Evolutionary conservation across 495 filamentous ascomycete species (phyloP), one percentile per base, ranked within the genome.

Genomic region (Hypoxylon crocopeplum): DNA sequence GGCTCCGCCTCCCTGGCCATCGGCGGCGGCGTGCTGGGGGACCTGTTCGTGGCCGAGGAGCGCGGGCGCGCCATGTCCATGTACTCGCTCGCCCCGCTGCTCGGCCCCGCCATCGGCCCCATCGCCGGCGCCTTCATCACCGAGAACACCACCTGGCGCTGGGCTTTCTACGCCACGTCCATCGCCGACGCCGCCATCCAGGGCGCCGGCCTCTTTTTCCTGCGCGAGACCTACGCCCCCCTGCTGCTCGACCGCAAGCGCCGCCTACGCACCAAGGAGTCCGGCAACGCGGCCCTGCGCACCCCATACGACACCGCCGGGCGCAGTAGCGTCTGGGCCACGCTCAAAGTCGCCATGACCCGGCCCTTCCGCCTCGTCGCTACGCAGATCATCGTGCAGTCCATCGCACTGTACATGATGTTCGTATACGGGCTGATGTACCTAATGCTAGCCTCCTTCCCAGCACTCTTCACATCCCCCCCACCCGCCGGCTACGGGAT

Each of bases 361-460:
- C 78, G 84, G 0, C 82, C 84, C 3, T 84, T 87, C 64, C 72
- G 72, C 3, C 70, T 88, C n/a, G 74, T 88, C 22, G 63, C 72
- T 45, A 87, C 85, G 0, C 84, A 89, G 56, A 62, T 79, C 19
- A 87, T 86, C 55, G 76, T 88, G 30, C 82, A 86, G 69, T 75
- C 75, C 38, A 56, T 71, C n/a, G 61, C 68, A 11, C 30, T 73
- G 29, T 73, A 73, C 44, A 62, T 62, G 60, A 85, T 80, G 83
- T 92, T 86, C 66, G 70, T 88, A 30, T 92, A 88, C 71, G 89
- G 88, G 2, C 69, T 90, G 12, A 85, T 86, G 76, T 92, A 91
- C 62, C 82, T 92, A 3, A 79, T 90, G 38, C 77, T 91, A 5
- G 82, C 86, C 3, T 87, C 85, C 22, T 90, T 90, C 71, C 85